Percentiles rank a stretch among this genome's conserved stretches.
Conservation (phyloP, 148 eudicot species). For the Limonium bicolor region DNA sequence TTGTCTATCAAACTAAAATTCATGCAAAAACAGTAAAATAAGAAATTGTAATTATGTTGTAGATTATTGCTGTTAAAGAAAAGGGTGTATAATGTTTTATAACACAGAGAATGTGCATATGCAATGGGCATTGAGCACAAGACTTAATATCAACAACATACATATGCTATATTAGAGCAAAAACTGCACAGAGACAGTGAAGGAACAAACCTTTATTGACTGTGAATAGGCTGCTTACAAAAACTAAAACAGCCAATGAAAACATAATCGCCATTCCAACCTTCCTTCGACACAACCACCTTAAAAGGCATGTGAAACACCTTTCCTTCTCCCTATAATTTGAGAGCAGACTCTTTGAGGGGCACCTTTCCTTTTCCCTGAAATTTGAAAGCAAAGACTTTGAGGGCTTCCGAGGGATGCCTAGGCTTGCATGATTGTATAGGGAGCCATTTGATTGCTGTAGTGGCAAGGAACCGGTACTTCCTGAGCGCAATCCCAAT, state of each 20-base stretch:
- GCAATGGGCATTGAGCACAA: too few relatives aligned
- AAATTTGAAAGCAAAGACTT: slow-evolving; percentile 35
- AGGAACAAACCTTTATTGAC: slow-evolving; percentile 43
- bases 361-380: too few relatives aligned
- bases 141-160: not conserved
- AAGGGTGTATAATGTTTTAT: too few relatives aligned
- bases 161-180: too few relatives aligned
- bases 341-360: too few relatives aligned
- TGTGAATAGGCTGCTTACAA: slow-evolving; percentile 36
- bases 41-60: too few relatives aligned
- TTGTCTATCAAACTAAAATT: too few relatives aligned
- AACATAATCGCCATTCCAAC: slow-evolving; percentile 66
- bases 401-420: slow-evolving; percentile 37
- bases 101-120: too few relatives aligned
- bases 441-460: slow-evolving; percentile 43
- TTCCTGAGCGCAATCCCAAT: slow-evolving; percentile 51
- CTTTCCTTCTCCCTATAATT: slow-evolving; percentile 82
- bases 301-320: slow-evolving; percentile 26
- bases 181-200: not conserved
- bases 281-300: slow-evolving; percentile 40
- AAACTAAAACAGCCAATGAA: slow-evolving; percentile 43
- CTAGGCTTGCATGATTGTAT: slow-evolving; percentile 30
- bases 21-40: too few relatives aligned
- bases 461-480: slow-evolving; percentile 62
- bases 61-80: too few relatives aligned